phyloP scores from a whole-genome alignment of 2,329 filamentous ascomycete species.

The Ceratocystis smalleyi region DNA sequence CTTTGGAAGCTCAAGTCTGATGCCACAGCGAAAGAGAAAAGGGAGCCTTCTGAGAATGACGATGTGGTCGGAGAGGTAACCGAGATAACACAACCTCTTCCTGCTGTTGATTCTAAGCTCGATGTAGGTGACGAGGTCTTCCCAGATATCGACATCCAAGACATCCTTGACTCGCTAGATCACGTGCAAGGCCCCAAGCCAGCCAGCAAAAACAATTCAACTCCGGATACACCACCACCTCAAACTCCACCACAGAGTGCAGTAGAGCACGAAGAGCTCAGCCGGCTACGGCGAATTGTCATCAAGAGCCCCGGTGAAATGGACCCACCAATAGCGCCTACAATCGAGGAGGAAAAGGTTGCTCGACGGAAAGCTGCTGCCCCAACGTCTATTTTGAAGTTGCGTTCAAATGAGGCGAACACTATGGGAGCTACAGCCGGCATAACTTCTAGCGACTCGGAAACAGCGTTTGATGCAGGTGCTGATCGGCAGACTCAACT shows the following conservation, averaged over 20 bases:
- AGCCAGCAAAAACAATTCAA: not conserved
- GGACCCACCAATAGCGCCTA: conserved; percentile 20
- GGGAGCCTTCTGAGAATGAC: not conserved
- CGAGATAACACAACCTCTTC: not conserved
- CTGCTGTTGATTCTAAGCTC: not conserved
- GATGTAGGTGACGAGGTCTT: conserved; percentile 11
- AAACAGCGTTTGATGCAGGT: not conserved
- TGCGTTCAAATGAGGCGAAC: not conserved
- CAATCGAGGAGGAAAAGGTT: conserved; percentile 26
- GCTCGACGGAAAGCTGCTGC: conserved; percentile 23
- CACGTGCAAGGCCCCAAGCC: conserved; percentile 13
- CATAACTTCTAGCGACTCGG: not conserved
- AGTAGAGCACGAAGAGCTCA: not conserved
- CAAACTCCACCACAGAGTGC: not conserved
- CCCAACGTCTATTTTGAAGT: conserved; percentile 26
- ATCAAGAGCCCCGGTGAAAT: conserved; percentile 19
- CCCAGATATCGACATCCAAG: conserved; percentile 14
- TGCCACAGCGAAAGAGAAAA: not conserved
- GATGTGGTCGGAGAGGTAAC: not conserved
- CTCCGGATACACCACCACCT: not conserved
- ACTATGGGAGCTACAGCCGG: too few relatives aligned
- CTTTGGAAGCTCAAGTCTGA: conserved; percentile 7
- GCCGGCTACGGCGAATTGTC: conserved; percentile 18
- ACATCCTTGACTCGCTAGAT: conserved; percentile 12
- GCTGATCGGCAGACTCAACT: conserved; percentile 13